These are phyloP conservation scores for Inonotus hispidus DNA, from an alignment of 1,284 basidiomycete species.

Conservation along the genomic window DNA sequence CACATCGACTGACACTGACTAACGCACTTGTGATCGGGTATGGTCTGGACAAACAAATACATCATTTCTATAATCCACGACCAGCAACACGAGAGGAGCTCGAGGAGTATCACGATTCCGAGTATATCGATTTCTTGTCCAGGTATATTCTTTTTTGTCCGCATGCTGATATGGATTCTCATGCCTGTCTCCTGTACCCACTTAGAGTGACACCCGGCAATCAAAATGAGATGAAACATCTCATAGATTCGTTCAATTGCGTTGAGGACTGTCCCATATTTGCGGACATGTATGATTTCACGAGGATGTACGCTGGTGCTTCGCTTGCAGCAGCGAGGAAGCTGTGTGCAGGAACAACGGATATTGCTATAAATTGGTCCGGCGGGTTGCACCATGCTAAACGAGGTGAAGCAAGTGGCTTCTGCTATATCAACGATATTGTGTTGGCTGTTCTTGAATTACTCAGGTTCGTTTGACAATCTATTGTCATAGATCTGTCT, in stretches of 20 bases:
- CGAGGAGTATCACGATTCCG: constrained; percentile 86
- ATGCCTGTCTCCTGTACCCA: constrained; percentile 7
- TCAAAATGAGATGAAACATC: constrained; percentile 64
- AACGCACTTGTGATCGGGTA: constrained; percentile 96
- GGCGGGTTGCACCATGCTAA: constrained; percentile 96
- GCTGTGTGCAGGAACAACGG: constrained; percentile 79
- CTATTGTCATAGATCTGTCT: constrained; percentile 5
- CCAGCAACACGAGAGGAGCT: constrained; percentile 88
- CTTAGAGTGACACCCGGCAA: constrained; percentile 85
- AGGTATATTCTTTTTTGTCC: constrained; percentile 43
- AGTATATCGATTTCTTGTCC: constrained; percentile 94
- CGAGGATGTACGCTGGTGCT: constrained; percentile 86
- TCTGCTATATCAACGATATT: constrained; percentile 96
- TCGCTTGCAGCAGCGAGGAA: constrained; percentile 89
- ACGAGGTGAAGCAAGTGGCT: constrained; percentile 92
- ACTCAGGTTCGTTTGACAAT: constrained; percentile 57
- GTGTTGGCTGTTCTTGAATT: constrained; percentile 92
- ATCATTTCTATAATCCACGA: constrained; percentile 85
- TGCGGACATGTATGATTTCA: constrained; percentile 89
- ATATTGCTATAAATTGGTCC: constrained; percentile 98
- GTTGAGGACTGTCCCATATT: constrained; percentile 95
- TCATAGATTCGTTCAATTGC: constrained; percentile 82
- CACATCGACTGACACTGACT: constrained; percentile 76
- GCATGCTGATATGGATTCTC: constrained; percentile 1
- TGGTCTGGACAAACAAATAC: constrained; percentile 93